Evolutionary conservation across 2,329 filamentous ascomycete genomes (phyloP).

Genomic region (Fusarium guadeloupense): DNA sequence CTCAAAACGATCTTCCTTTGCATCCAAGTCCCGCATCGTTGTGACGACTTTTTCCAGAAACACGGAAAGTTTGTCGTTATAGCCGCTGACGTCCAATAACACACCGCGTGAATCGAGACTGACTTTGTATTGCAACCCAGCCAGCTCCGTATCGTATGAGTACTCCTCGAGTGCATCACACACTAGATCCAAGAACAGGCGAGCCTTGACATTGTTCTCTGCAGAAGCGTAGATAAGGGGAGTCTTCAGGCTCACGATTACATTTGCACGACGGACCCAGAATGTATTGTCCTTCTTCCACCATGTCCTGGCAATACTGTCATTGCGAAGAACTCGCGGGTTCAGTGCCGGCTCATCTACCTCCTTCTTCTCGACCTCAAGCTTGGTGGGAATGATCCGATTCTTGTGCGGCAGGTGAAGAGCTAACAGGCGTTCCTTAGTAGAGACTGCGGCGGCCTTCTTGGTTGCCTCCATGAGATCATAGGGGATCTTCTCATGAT

Average conservation of each 20-base stretch:
- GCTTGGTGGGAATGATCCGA: conserved; percentile 91
- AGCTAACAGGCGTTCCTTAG: conserved; percentile 69
- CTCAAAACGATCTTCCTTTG: conserved; percentile 87
- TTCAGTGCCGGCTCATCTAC: conserved; percentile 75
- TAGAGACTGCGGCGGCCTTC: conserved; percentile 66
- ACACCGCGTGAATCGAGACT: conserved; percentile 76
- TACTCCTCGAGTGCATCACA: conserved; percentile 91
- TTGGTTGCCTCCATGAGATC: conserved; percentile 78
- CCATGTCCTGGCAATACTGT: conserved; percentile 83
- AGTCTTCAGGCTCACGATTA: conserved; percentile 82
- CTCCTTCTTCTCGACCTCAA: conserved; percentile 95
- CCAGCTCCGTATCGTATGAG: conserved; percentile 93
- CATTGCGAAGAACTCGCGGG: conserved; percentile 86
- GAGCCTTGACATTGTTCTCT: conserved; percentile 79
- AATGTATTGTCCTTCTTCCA: conserved; percentile 99
- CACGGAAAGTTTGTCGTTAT: conserved; percentile 95
- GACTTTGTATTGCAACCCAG: conserved; percentile 87
- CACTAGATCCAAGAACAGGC: conserved; percentile 85
- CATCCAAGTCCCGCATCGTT: conserved; percentile 83
- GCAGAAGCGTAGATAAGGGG: conserved; percentile 83
- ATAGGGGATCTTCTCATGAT: conserved; percentile 78
- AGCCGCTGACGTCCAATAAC: conserved; percentile 82
- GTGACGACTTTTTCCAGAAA: conserved; percentile 88
- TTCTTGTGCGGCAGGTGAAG: conserved; percentile 92
- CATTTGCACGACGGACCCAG: conserved; percentile 94